Evolutionary conservation across 2,329 filamentous ascomycete genomes (phyloP), one percentile per base, ranked within the genome.

Genomic region (Pseudocercospora musae): DNA sequence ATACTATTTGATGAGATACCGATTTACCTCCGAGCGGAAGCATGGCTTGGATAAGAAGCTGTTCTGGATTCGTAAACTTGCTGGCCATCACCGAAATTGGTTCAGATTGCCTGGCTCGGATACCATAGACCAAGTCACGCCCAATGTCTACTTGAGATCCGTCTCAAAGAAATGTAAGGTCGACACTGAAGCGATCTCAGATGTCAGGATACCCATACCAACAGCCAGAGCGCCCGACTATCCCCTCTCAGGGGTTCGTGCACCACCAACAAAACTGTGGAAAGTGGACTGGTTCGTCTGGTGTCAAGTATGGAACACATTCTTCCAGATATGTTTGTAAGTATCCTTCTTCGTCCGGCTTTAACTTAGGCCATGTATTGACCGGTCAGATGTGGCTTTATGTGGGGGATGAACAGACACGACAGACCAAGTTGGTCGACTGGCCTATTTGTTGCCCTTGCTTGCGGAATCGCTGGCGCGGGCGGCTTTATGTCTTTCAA

Each of bases 251-350:
- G 90, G 88, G 9, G 75, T 84, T 15, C 85, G 89, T 4, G 90
- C 90, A 0, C 83, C 84, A 2, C 83, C 88, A 1, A 92, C 90
- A 0, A 76, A 77, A 21, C 67, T 84, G 10, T 94, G 90, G 90
- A 93, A 90, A 75, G 79, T 96, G 71, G 90, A 95, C 68, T 86
- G 89, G 60, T 86, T 94, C 33, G 81, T 96, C 37, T 93, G 89
- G 88, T 82, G 88, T 69, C 92, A 92, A 77, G 83, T 92, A 2
- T 82, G 81, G 78, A 96, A 96, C 72, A 95, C 91, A 0, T 83
- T 93, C 59, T 82, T 95, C 49, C 92, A 96, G 75, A 82, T 82
- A 42, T 82, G 86, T 18, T 81, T 96, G 1, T 89, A 87, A 8
- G 54, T 1, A 31, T 9, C 7, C 29, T 8, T 60, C 42, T 18